These are phyloP conservation scores for Talaromyces sp. DNA, from an alignment of 2,329 filamentous ascomycete species.

Conservation along the genomic window DNA sequence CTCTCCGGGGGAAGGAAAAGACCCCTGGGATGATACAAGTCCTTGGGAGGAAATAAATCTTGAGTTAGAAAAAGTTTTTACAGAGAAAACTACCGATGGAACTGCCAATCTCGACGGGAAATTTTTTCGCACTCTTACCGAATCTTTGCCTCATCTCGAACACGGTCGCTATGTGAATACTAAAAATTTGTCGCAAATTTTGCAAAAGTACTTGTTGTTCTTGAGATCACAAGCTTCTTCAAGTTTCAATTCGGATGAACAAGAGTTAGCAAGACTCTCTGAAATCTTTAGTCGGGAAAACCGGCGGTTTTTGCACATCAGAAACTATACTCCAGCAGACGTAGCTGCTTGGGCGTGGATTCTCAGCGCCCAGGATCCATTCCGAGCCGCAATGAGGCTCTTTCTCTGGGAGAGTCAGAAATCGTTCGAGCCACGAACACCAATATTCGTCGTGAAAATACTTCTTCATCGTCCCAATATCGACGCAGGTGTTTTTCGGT, in stretches of 20 bases:
- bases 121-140: background rate
- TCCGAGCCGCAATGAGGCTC: slow-evolving; percentile 40
- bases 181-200: slow-evolving; percentile 33
- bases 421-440: slow-evolving; percentile 30
- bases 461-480: slow-evolving; percentile 48
- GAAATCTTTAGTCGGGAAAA: slow-evolving; percentile 34
- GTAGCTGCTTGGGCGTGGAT: slow-evolving; percentile 51
- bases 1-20: background rate
- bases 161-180: slow-evolving; percentile 9
- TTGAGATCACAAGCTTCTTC: background rate
- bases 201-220: slow-evolving; percentile 35
- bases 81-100: background rate
- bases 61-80: background rate
- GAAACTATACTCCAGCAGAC: slow-evolving; percentile 40
- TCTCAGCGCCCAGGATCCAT: slow-evolving; percentile 37
- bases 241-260: slow-evolving; percentile 21
- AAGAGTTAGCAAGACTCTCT: slow-evolving; percentile 28
- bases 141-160: slow-evolving; percentile 12
- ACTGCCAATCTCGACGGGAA: background rate
- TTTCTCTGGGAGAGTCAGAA: slow-evolving; percentile 31
- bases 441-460: slow-evolving; percentile 50
- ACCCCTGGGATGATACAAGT: background rate
- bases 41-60: background rate
- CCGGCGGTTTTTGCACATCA: slow-evolving; percentile 31
- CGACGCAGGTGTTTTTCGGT: slow-evolving; percentile 42